Conservation (phyloP, 257 asterid species). For the Echites panduratus region DNA sequence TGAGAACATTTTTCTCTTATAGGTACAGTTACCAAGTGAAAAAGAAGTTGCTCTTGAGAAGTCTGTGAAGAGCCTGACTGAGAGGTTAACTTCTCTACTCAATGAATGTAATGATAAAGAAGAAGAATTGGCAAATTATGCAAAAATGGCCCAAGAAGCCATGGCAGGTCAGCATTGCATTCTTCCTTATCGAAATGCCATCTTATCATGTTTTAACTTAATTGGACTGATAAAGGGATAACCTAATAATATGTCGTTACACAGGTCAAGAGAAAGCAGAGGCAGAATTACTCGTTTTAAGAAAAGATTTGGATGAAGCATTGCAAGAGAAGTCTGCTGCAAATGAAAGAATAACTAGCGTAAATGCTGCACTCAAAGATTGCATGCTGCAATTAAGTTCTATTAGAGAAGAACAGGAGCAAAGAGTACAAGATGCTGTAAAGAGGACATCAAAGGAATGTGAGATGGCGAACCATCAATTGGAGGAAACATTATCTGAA, state of each 20-base stretch:
- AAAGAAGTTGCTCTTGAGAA: constrained; percentile 54
- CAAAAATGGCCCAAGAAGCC: constrained; percentile 40
- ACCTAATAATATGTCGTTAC: background rate
- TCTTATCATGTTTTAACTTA: background rate
- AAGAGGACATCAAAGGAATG: constrained; percentile 38
- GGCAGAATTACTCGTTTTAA: constrained; percentile 35
- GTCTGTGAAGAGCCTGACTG: constrained; percentile 43
- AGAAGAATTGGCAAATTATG: constrained; percentile 30
- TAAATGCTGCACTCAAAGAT: constrained; percentile 59
- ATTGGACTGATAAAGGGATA: background rate
- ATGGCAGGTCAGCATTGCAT: constrained; percentile 40
- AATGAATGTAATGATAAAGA: constrained; percentile 61
- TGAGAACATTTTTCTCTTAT: background rate
- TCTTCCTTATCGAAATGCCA: background rate
- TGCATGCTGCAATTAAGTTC: constrained; percentile 51
- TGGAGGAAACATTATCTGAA: constrained; percentile 49
- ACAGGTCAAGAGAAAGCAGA: constrained; percentile 60
- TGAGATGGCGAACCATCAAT: constrained; percentile 34
- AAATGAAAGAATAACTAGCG: constrained; percentile 43
- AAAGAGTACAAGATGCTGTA: constrained; percentile 36
- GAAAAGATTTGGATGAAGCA: constrained; percentile 43
- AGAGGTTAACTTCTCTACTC: constrained; percentile 50
- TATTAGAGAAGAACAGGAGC: constrained; percentile 48
- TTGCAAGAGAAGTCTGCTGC: constrained; percentile 34
- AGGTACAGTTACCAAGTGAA: constrained; percentile 27